These are phyloP conservation scores for Trametes coccinea DNA, from an alignment of 768 basidiomycete genomes.

Conservation along the genomic window DNA sequence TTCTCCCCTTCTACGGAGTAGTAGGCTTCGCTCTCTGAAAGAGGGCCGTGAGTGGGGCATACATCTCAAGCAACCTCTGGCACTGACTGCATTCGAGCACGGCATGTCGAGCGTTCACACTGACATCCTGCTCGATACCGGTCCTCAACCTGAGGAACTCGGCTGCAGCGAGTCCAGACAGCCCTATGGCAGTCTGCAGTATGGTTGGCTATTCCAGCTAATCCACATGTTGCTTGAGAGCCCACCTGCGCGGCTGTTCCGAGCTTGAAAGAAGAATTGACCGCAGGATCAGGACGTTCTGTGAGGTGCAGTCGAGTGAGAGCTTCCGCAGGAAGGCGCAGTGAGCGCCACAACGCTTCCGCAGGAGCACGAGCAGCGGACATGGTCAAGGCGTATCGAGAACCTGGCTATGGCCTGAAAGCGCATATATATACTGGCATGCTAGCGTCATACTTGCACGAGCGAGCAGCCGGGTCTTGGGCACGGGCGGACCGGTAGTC, in stretches of 20 bases:
- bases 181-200: slow-evolving; percentile 44
- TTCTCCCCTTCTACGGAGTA: slow-evolving; percentile 45
- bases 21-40: slow-evolving; percentile 50
- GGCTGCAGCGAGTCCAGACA: slow-evolving; percentile 54
- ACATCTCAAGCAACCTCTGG: background rate
- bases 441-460: background rate
- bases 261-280: slow-evolving; percentile 56
- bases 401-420: no score
- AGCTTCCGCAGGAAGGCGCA: slow-evolving; percentile 40
- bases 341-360: slow-evolving; percentile 41
- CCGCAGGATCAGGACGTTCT: slow-evolving; percentile 42
- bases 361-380: slow-evolving; percentile 7
- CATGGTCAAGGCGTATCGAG: background rate
- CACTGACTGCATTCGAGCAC: slow-evolving; percentile 53
- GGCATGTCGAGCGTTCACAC: slow-evolving; percentile 57
- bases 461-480: background rate
- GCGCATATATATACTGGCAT: no score
- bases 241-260: slow-evolving; percentile 48
- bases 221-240: background rate
- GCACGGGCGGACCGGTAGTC: background rate
- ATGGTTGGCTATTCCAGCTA: no score
- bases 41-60: background rate
- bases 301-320: slow-evolving; percentile 40
- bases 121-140: slow-evolving; percentile 47
- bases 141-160: slow-evolving; percentile 50